Evolutionary conservation across 495 filamentous ascomycete species (phyloP).

Genomic region (Hypoxylon rickii): DNA sequence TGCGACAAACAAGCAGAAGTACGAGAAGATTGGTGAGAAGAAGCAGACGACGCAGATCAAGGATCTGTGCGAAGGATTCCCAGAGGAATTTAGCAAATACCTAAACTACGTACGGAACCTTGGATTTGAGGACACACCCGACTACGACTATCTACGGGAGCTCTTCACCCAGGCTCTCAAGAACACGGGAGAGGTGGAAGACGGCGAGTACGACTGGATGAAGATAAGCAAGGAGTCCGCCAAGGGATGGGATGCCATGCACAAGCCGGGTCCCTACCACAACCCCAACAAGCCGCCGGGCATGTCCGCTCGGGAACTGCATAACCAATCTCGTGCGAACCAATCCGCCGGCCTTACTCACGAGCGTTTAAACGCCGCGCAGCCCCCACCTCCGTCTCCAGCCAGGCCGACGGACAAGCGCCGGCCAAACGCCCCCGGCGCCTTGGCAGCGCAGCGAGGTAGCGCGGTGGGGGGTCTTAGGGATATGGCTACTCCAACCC

Average conservation of each 20-base stretch:
- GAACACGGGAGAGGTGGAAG: slow-evolving; percentile 90
- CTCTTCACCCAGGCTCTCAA: slow-evolving; percentile 97
- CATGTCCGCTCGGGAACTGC: slow-evolving; percentile 77
- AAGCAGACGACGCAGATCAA: slow-evolving; percentile 98
- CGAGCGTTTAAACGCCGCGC: slow-evolving; percentile 96
- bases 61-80: slow-evolving; percentile 94
- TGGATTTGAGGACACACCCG: slow-evolving; percentile 96
- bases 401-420: slow-evolving; percentile 82
- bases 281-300: slow-evolving; percentile 73
- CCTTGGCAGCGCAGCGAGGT: slow-evolving; percentile 74
- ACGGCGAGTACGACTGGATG: slow-evolving; percentile 99
- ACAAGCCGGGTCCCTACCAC: slow-evolving; percentile 79
- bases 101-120: slow-evolving; percentile 96
- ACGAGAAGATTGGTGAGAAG: slow-evolving; percentile 99
- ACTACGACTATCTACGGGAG: slow-evolving; percentile 97
- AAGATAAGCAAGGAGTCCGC: slow-evolving; percentile 84
- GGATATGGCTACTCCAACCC: slow-evolving; percentile 76
- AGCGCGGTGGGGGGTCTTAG: slow-evolving; percentile 66
- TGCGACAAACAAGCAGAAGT: slow-evolving; percentile 99
- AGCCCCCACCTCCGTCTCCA: slow-evolving; percentile 87
- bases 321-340: slow-evolving; percentile 63
- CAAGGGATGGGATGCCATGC: slow-evolving; percentile 92
- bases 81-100: slow-evolving; percentile 98
- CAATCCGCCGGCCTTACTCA: slow-evolving; percentile 70
- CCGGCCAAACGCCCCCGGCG: slow-evolving; percentile 76